These are phyloP conservation scores for Fusarium sp. DNA, from an alignment of 2,329 filamentous ascomycete species.

Conservation along the genomic window DNA sequence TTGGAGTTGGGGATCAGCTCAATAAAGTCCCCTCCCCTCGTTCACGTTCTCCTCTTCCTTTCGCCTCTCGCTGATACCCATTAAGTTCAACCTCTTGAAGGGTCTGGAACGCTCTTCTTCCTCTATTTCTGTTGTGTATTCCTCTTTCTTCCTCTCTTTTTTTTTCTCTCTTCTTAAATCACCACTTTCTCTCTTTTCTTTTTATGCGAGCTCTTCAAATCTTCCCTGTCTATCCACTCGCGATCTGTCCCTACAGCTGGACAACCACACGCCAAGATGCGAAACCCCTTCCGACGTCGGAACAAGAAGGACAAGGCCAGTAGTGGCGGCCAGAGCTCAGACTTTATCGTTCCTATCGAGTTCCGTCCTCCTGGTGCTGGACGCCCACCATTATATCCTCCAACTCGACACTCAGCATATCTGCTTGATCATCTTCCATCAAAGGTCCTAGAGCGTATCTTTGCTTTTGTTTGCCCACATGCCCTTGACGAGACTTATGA, in stretches of 20 bases:
- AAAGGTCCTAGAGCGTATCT: conserved; percentile 80
- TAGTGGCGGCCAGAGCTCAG: conserved; percentile 40
- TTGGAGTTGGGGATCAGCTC: conserved; percentile 26
- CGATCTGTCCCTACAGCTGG: conserved; percentile 10
- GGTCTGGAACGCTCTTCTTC: conserved; percentile 13
- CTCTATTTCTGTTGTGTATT: conserved; percentile 3
- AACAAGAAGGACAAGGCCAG: conserved; percentile 53
- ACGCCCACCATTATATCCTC: conserved; percentile 50
- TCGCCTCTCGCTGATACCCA: conserved; percentile 13
- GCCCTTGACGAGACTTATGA: conserved; percentile 81
- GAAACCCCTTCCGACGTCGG: conserved; percentile 54
- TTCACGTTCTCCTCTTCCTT: conserved; percentile 27
- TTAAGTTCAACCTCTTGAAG: conserved; percentile 9
- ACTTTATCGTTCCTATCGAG: conserved; percentile 47
- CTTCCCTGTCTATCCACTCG: conserved; percentile 12
- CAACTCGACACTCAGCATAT: conserved; percentile 57
- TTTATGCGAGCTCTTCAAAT: conserved; percentile 3
- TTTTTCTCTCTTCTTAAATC: conserved; percentile 4
- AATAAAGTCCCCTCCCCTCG: conserved; percentile 36
- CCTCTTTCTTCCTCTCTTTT: conserved; percentile 5
- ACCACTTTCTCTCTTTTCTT: background rate
- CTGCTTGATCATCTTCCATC: conserved; percentile 70
- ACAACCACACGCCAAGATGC: conserved; percentile 48
- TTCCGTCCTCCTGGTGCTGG: conserved; percentile 46
- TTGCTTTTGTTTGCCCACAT: conserved; percentile 87